phyloP scores from a whole-genome alignment of 768 basidiomycete species.

The Leucocoprinus leucothites region DNA sequence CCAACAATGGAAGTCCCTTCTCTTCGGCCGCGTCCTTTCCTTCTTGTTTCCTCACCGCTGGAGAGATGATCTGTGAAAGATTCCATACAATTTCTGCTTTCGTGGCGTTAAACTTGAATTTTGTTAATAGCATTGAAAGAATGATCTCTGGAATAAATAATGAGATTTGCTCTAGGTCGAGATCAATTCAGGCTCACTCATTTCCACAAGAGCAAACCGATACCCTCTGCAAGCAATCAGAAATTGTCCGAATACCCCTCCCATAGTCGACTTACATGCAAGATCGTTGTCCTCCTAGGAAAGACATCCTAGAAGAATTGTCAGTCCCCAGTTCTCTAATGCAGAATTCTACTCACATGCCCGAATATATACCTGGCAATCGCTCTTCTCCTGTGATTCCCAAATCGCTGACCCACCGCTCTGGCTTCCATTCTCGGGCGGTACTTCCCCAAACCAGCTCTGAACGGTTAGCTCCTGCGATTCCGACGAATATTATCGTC shows the following conservation, averaged over 20 bases:
- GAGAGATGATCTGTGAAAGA: slow-evolving; percentile 45
- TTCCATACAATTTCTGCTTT: slow-evolving; percentile 42
- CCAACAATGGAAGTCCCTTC: slow-evolving; percentile 33
- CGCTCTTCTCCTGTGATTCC: slow-evolving; percentile 12
- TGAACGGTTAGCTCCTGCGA: slow-evolving; percentile 44
- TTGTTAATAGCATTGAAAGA: slow-evolving; percentile 31
- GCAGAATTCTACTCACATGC: slow-evolving; percentile 36
- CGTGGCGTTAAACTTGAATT: slow-evolving; percentile 32
- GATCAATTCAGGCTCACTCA: slow-evolving; percentile 41
- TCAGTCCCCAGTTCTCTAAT: background rate
- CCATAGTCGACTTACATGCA: slow-evolving; percentile 42
- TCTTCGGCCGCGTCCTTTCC: slow-evolving; percentile 23
- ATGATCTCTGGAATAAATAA: slow-evolving; percentile 32
- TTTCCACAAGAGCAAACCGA: slow-evolving; percentile 54
- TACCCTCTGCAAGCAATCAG: slow-evolving; percentile 35
- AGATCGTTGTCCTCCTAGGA: slow-evolving; percentile 50
- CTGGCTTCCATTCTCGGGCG: slow-evolving; percentile 47
- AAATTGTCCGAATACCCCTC: background rate
- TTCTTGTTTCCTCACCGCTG: slow-evolving; percentile 39
- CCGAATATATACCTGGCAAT: slow-evolving; percentile 47
- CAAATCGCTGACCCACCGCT: slow-evolving; percentile 40
- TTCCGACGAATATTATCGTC: slow-evolving; percentile 46
- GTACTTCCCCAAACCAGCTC: slow-evolving; percentile 49
- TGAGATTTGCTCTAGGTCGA: background rate
- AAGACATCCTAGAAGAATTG: slow-evolving; percentile 60